Conservation (phyloP, 139 green algal species). For the Pseudopediastrum boryanum region DNA sequence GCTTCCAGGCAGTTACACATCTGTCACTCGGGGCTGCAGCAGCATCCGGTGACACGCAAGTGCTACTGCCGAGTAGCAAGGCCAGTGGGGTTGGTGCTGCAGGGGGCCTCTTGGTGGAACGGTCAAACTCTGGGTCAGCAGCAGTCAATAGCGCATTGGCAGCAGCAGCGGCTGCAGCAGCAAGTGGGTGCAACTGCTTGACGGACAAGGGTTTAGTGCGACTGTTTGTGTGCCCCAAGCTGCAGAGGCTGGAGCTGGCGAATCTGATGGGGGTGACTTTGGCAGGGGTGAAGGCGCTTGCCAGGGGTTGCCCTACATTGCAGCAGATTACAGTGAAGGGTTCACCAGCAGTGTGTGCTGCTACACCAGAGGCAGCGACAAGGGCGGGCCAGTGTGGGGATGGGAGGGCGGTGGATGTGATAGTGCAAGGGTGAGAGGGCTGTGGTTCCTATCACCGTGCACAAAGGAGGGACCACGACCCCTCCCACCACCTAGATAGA, state of each 20-base stretch:
- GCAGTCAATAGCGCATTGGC: not conserved
- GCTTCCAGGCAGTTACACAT: not conserved
- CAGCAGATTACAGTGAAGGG: not conserved
- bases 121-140: not conserved
- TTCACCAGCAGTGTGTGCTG: slow-evolving; percentile 6
- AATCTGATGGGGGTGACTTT: slow-evolving; percentile 19
- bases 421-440: too few relatives aligned
- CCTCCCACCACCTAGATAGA: too few relatives aligned
- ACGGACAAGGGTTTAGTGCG: slow-evolving; percentile 34
- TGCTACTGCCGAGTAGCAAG: not conserved
- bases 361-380: slow-evolving; percentile 1
- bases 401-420: slow-evolving; percentile 14
- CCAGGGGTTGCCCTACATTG: slow-evolving; percentile 1
- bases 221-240: slow-evolving; percentile 19
- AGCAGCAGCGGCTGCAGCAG: not conserved
- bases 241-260: slow-evolving; percentile 16
- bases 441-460: not conserved
- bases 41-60: not conserved
- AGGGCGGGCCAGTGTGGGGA: not conserved
- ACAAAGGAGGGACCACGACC: too few relatives aligned
- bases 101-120: not conserved
- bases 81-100: not conserved
- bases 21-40: not conserved
- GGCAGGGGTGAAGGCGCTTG: slow-evolving; percentile 28
- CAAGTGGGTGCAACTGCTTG: not conserved